Base-by-base conservation (phyloP, 2,329 filamentous ascomycete species). In the Cercospora canescens region DNA sequence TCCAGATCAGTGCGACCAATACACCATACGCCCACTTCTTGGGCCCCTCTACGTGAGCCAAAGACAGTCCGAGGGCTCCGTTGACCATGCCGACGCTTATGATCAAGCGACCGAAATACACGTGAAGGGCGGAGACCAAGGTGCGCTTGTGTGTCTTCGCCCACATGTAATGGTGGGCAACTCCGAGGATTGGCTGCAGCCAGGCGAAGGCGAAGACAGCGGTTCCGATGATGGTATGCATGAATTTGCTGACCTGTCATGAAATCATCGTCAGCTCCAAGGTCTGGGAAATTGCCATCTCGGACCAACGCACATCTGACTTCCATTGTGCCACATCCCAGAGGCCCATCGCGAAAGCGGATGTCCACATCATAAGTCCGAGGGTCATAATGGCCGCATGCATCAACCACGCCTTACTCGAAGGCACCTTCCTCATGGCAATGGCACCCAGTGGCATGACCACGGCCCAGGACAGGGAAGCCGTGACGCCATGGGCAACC, bases 61-160 rank as follows among this genome's bases (percentile, higher is more conserved):
- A 76, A 64, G 77, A 75, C 39, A 87, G 80, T 0, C 86, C 86
- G 1, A 87, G 74, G 0, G 85, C 86, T n/a, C 84, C 86, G 71
- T 87, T 87, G 73, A 87, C 79, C 63, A 87, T 83, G 3, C 83
- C 86, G 0, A 87, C 75, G 0, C 81, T 77, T 12, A 88, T 81
- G 24, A 82, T 77, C 24, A 71, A 62, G 8, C 75, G 69, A 7
- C 75, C 75, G 6, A 73, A 67, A 30, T 63, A 69, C 54, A 76
- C 60, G 60, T 76, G 75, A 3, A 74, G 72, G 64, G 82, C 79
- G 0, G 83, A 84, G 73, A 81, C 83, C 6, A 80, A 67, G 1
- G 81, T 83, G 35, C 83, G 82, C 14, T 73, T 74, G 7, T 79
- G 78, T 14, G 80, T 79, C 68, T 81, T 82, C 60, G 82, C 81